Evolutionary conservation across 148 eudicot species (phyloP).

Genomic region (Polygonum aviculare): DNA sequence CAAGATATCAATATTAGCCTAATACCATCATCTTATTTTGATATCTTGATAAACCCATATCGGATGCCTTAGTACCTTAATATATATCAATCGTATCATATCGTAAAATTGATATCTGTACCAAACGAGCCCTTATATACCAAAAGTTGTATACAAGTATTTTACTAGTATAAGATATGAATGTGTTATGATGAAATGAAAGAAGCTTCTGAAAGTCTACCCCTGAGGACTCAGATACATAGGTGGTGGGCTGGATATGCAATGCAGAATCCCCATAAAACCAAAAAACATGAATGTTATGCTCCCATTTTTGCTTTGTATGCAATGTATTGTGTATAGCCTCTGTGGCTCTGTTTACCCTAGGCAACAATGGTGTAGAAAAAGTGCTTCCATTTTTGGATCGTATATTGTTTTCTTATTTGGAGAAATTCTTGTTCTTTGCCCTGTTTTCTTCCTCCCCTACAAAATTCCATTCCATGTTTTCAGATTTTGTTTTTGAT

Average conservation of each 20-base stretch:
- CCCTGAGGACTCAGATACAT: neutral
- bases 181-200: neutral
- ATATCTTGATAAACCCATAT: too few relatives aligned
- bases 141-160: neutral
- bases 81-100: neutral
- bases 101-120: neutral
- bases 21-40: too few relatives aligned
- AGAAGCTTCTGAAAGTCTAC: conserved; percentile 7
- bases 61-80: neutral
- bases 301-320: neutral
- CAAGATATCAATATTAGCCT: too few relatives aligned
- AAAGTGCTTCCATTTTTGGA: conserved; percentile 6
- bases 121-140: neutral
- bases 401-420: neutral
- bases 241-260: neutral
- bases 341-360: neutral
- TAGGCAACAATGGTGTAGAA: neutral
- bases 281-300: neutral
- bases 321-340: neutral
- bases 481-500: neutral
- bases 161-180: neutral
- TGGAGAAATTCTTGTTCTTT: neutral
- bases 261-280: neutral
- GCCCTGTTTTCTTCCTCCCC: neutral
- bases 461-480: neutral